Percentiles rank a stretch among this genome's conserved stretches.
Evolutionary conservation across 371 early-diverging fungal genomes (phyloP).

Genomic region (Mortierella sp.): DNA sequence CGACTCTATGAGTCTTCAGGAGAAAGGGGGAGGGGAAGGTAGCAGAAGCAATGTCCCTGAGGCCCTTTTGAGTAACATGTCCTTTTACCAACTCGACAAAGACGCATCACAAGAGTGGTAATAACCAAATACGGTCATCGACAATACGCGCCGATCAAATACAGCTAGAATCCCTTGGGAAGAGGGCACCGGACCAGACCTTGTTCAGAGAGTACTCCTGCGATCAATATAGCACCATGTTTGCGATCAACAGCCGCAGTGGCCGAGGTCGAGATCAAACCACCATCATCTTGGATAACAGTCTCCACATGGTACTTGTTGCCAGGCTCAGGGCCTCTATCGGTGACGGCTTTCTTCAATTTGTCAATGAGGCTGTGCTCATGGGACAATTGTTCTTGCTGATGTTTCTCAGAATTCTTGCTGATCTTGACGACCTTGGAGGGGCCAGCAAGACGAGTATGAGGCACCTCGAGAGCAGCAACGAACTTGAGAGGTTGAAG

Average conservation of each 20-base stretch:
- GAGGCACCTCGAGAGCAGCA: background rate
- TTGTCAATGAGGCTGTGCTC: too few species aligned
- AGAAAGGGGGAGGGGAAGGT: too few species aligned
- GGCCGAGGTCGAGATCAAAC: slow-evolving; percentile 45
- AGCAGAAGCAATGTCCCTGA: too few species aligned
- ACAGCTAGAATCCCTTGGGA: background rate
- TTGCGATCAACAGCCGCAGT: slow-evolving; percentile 51
- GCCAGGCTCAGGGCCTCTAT: background rate
- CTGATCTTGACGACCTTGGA: slow-evolving; percentile 21
- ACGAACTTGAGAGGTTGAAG: slow-evolving; percentile 19
- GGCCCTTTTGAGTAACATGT: too few species aligned
- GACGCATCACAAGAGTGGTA: too few species aligned
- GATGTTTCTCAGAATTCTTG: slow-evolving; percentile 7
- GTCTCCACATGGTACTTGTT: slow-evolving; percentile 46
- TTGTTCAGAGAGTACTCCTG: slow-evolving; percentile 8
- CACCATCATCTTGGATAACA: slow-evolving; percentile 50
- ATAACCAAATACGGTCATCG: too few species aligned
- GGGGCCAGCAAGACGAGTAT: background rate
- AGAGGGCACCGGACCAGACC: slow-evolving; percentile 15
- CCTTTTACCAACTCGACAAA: too few species aligned
- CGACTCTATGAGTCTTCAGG: too few species aligned
- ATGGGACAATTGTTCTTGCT: slow-evolving; percentile 11
- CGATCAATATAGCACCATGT: slow-evolving; percentile 30
- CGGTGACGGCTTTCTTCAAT: too few species aligned
- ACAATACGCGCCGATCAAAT: too few species aligned